Evolutionary conservation across 23 red algal genomes (phyloP).

Genomic region (Pyropia yezoensis): DNA sequence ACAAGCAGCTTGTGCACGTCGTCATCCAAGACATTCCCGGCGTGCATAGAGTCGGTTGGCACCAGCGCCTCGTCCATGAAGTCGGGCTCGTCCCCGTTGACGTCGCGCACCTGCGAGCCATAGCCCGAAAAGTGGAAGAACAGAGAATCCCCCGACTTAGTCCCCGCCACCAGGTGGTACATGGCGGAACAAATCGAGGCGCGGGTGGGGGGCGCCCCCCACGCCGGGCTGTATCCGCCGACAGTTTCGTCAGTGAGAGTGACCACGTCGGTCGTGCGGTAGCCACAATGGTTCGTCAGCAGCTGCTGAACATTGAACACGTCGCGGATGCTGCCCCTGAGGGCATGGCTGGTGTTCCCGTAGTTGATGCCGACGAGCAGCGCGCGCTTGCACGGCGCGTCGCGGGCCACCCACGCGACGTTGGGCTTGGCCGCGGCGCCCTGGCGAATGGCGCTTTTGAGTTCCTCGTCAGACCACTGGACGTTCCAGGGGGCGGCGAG

Average conservation of each 20-base stretch:
- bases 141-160: conserved; percentile 23
- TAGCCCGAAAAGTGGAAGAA: conserved; percentile 70
- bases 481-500: no score
- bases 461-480: no score
- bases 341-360: background rate
- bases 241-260: conserved; percentile 37
- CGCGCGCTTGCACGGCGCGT: conserved; percentile 31
- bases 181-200: conserved; percentile 20
- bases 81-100: conserved; percentile 47
- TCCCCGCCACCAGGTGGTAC: conserved; percentile 13
- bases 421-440: no score
- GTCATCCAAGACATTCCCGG: conserved; percentile 42
- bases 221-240: conserved; percentile 2
- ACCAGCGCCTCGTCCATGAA: conserved; percentile 47
- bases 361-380: conserved; percentile 65
- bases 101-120: conserved; percentile 38
- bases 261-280: conserved; percentile 20
- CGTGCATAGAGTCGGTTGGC: conserved; percentile 25
- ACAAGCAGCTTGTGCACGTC: conserved; percentile 40
- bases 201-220: conserved; percentile 13
- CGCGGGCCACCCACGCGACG: no score
- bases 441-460: no score
- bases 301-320: conserved; percentile 40
- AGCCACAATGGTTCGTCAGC: conserved; percentile 26
- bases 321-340: conserved; percentile 46